These are phyloP conservation scores for Wickerhamiella musiphila DNA, from an alignment of 805 yeast species.

Conservation along the genomic window DNA sequence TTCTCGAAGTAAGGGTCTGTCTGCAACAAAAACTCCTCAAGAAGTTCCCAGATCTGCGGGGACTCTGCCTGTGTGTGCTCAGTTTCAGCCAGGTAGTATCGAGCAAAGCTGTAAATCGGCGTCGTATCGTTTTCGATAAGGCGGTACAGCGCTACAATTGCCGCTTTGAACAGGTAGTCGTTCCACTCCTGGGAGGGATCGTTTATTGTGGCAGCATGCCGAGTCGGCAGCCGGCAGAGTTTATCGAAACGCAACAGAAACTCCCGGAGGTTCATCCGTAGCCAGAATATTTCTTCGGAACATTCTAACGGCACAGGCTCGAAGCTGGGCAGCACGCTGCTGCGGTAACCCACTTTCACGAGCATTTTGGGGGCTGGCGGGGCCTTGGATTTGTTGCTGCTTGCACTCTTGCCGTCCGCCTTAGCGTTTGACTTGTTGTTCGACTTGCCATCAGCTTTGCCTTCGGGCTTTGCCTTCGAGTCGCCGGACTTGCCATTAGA, in stretches of 20 bases:
- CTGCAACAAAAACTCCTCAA: slow-evolving; percentile 15
- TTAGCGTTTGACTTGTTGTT: slow-evolving; percentile 1
- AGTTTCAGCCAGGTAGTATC: slow-evolving; percentile 15
- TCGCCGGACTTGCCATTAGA: neutral
- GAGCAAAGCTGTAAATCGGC: slow-evolving; percentile 17
- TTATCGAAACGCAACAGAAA: slow-evolving; percentile 24
- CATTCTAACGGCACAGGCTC: slow-evolving; percentile 12
- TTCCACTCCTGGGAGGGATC: slow-evolving; percentile 24
- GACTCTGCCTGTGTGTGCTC: slow-evolving; percentile 21
- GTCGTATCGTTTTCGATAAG: slow-evolving; percentile 19
- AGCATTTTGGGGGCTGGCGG: slow-evolving; percentile 6
- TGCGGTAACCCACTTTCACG: slow-evolving; percentile 9
- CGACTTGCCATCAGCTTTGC: slow-evolving; percentile 6
- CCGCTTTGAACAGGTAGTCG: slow-evolving; percentile 21
- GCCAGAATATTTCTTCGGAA: slow-evolving; percentile 19
- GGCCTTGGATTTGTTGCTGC: slow-evolving; percentile 2
- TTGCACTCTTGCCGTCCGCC: neutral
- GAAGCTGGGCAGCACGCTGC: slow-evolving; percentile 15
- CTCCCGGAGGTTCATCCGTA: slow-evolving; percentile 21
- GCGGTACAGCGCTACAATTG: slow-evolving; percentile 17
- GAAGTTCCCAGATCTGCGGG: slow-evolving; percentile 19
- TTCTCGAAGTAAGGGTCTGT: slow-evolving; percentile 9
- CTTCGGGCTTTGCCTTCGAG: neutral
- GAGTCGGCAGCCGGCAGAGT: slow-evolving; percentile 20
- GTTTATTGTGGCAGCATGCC: slow-evolving; percentile 20